Evolutionary conservation across 331 rosid genomes (phyloP).

Genomic region (Phaseolus coccineus): DNA sequence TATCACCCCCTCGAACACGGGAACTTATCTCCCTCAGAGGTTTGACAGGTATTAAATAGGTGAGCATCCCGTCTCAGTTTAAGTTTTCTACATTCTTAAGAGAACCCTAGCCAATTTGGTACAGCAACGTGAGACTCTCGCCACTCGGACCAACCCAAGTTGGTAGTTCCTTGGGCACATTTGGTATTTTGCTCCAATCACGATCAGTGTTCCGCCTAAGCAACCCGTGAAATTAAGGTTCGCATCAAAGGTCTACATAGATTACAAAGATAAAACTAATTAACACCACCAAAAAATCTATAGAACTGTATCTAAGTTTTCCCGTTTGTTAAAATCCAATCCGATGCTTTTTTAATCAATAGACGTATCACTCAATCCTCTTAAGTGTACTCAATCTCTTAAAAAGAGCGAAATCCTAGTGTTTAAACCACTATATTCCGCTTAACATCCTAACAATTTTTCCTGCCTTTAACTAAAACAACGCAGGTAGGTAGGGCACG

Average conservation of each 20-base stretch:
- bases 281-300: neutral
- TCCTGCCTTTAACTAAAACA: slow-evolving; percentile 1
- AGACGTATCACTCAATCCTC: neutral
- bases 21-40: too few relatives aligned
- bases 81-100: too few relatives aligned
- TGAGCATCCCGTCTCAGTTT: too few relatives aligned
- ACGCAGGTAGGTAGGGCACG: neutral
- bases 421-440: neutral
- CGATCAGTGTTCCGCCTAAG: neutral
- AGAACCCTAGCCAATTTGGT: too few relatives aligned
- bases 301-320: neutral
- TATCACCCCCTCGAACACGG: too few relatives aligned
- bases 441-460: neutral
- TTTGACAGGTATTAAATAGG: too few relatives aligned
- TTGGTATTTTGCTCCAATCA: neutral
- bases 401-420: neutral
- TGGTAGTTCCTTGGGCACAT: neutral
- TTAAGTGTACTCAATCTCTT: neutral
- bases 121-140: too few relatives aligned
- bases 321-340: neutral
- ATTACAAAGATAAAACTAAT: neutral
- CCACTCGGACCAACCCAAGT: too few relatives aligned
- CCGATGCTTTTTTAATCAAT: neutral
- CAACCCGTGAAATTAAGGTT: neutral
- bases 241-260: neutral